Conservation (phyloP, 805 yeast species). For the Candida cerambycidarum region DNA sequence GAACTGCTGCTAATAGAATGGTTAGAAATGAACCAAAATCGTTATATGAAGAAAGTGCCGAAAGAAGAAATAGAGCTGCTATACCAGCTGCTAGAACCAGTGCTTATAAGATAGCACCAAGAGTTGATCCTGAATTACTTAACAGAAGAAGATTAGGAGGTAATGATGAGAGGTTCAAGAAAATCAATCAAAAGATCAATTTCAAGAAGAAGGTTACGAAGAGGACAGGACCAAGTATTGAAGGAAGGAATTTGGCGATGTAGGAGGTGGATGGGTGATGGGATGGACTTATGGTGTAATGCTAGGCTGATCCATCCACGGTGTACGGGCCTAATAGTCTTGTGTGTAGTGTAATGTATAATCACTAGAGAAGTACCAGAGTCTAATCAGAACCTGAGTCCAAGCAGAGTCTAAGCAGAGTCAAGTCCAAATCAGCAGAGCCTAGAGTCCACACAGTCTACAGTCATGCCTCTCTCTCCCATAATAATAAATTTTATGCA, state of each 20-base stretch:
- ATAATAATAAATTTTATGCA: constrained; percentile 14
- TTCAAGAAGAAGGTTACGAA: constrained; percentile 49
- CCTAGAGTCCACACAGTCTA: not conserved
- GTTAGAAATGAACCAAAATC: constrained; percentile 45
- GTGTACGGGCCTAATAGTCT: too few relatives aligned
- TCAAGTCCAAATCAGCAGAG: not conserved
- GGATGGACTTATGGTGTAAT: too few relatives aligned
- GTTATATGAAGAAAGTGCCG: constrained; percentile 86
- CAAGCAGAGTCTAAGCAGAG: not conserved
- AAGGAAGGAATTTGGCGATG: constrained; percentile 59
- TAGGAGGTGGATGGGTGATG: too few relatives aligned
- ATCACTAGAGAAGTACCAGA: too few relatives aligned
- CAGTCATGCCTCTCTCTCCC: too few relatives aligned
- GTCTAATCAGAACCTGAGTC: too few relatives aligned
- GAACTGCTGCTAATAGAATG: constrained; percentile 31
- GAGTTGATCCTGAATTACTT: constrained; percentile 54
- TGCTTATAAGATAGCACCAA: constrained; percentile 90
- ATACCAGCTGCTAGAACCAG: constrained; percentile 90
- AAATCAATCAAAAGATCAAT: constrained; percentile 62
- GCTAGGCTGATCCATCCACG: too few relatives aligned
- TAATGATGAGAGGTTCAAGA: constrained; percentile 75
- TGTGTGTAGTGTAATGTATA: too few relatives aligned
- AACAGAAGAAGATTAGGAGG: constrained; percentile 37
- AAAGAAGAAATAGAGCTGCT: constrained; percentile 90
- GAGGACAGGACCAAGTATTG: constrained; percentile 77